These are phyloP conservation scores for Microcera coccophila DNA, from an alignment of 2,329 filamentous ascomycete species.

Conservation along the genomic window DNA sequence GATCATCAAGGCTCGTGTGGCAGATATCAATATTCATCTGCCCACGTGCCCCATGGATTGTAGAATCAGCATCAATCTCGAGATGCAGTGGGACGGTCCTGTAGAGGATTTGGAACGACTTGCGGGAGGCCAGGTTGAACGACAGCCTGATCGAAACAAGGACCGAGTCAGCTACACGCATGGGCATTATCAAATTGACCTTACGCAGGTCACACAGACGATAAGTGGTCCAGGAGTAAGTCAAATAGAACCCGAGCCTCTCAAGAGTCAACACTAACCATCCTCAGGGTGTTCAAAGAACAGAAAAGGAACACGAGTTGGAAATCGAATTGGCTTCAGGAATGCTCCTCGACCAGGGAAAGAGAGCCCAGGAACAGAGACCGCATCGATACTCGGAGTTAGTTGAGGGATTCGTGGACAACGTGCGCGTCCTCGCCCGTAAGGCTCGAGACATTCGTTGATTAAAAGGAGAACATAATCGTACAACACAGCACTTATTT, in stretches of 20 bases:
- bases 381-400: conserved; percentile 62
- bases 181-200: conserved; percentile 80
- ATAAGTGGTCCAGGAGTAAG: conserved; percentile 37
- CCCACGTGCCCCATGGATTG: conserved; percentile 79
- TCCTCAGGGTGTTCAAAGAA: conserved; percentile 36
- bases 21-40: conserved; percentile 82
- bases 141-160: conserved; percentile 66
- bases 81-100: conserved; percentile 79
- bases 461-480: background rate
- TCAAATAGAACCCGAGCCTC: conserved; percentile 6
- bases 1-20: conserved; percentile 88
- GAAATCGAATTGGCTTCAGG: conserved; percentile 70
- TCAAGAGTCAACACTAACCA: conserved; percentile 9
- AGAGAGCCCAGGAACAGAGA: conserved; percentile 47
- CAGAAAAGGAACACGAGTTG: conserved; percentile 71
- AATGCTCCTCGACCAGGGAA: conserved; percentile 63
- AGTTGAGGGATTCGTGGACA: conserved; percentile 71
- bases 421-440: conserved; percentile 58
- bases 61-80: conserved; percentile 89
- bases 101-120: conserved; percentile 51
- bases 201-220: conserved; percentile 76
- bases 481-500: background rate
- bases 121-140: conserved; percentile 35
- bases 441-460: conserved; percentile 35
- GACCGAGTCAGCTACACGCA: conserved; percentile 90